phyloP scores from a whole-genome alignment of 2,329 filamentous ascomycete species.

The Penicillium sp. region DNA sequence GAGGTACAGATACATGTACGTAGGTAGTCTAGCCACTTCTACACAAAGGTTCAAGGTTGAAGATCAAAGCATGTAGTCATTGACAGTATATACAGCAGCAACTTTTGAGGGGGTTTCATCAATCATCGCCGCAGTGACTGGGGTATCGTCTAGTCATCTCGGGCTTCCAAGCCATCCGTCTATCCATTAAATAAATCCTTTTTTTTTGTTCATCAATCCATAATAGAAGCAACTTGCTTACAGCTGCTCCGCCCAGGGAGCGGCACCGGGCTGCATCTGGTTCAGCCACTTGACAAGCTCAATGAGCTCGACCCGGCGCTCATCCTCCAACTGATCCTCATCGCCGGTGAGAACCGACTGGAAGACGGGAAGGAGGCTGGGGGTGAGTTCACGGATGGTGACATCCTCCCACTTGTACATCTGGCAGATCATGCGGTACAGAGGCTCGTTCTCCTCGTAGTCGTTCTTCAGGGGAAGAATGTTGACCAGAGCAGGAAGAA shows the following conservation, averaged over 20 bases:
- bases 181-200: constrained; percentile 30
- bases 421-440: constrained; percentile 86
- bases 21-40: not conserved
- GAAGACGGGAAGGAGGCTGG: constrained; percentile 49
- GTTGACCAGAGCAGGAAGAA: constrained; percentile 75
- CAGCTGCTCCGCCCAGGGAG: constrained; percentile 43
- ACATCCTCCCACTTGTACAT: constrained; percentile 60
- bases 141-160: constrained; percentile 38
- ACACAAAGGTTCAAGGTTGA: not conserved
- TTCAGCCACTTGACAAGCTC: constrained; percentile 52
- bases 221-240: constrained; percentile 24
- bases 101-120: constrained; percentile 31
- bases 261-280: constrained; percentile 43
- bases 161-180: constrained; percentile 26
- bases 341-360: constrained; percentile 48
- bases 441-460: constrained; percentile 92
- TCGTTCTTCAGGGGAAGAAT: constrained; percentile 88
- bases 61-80: constrained; percentile 18
- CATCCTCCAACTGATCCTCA: constrained; percentile 49
- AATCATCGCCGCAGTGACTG: constrained; percentile 31
- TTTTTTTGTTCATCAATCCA: constrained; percentile 19
- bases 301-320: constrained; percentile 47
- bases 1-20: not conserved
- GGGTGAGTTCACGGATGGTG: constrained; percentile 48
- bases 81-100: constrained; percentile 29